Conservation (phyloP, 305 asterid species). For the Solanum hybrid region DNA sequence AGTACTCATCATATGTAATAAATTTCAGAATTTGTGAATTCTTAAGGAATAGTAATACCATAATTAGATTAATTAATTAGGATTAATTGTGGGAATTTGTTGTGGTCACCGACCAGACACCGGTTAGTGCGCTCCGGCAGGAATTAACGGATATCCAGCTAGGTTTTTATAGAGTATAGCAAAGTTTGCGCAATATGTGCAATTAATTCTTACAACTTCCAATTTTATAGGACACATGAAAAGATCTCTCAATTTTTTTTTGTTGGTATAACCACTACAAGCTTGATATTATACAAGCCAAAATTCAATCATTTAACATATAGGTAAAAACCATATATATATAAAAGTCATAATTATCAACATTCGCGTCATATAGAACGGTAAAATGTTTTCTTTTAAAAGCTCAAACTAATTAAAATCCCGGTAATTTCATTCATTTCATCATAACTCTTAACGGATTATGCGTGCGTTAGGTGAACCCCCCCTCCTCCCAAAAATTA, state of each 20-base stretch:
- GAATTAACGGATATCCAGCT: background rate
- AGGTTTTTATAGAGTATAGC: background rate
- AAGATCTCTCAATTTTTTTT: background rate
- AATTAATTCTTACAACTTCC: background rate
- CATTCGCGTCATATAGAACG: accelerated
- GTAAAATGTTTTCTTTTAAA: background rate
- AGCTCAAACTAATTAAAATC: background rate
- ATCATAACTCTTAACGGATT: accelerated
- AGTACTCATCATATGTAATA: background rate
- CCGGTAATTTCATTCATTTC: background rate
- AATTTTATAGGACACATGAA: background rate
- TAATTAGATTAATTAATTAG: background rate
- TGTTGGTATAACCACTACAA: background rate
- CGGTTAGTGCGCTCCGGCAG: background rate
- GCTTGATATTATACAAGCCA: background rate
- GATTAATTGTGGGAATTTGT: background rate
- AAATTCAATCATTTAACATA: background rate
- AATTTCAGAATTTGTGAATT: background rate
- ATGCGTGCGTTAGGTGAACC: background rate
- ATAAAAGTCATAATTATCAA: too few relatives aligned
- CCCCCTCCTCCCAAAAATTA: background rate
- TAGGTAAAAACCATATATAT: background rate
- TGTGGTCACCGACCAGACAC: background rate
- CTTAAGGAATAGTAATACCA: background rate
- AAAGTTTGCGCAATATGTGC: background rate